Evolutionary conservation across 169 alveolate genomes (phyloP), one percentile per base, ranked within the genome.

Genomic region (Fabrea salina): DNA sequence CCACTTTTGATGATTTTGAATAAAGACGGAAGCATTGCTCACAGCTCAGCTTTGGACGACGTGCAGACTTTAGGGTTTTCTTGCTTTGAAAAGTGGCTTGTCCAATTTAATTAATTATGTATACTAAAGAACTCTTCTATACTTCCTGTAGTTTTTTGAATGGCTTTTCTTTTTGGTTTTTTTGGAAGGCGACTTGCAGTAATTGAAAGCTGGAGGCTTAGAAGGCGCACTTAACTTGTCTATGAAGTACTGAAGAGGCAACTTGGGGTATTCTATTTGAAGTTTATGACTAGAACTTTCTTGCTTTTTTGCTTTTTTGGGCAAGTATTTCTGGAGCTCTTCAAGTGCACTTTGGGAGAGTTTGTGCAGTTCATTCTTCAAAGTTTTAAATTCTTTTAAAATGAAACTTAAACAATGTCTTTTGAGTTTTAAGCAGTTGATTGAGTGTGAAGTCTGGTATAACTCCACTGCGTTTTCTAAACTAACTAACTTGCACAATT

Each of bases 1-100:
- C 95, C 95, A 6, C 80, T 88, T 16, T 78, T 91, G 44, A 78
- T 91, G 27, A 67, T 91, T 13, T 50, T 91, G 50, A 84, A 88
- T 78, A 83, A 83, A 53, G 80, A 75, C 11, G 93, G 95, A 4
- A 37, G 77, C 11, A 33, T 80, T n/a, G 77, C 82, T 11, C 72
- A 68, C 27, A 58, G 82, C 2, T 50, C 80, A 5, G 86, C 71
- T 2, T 66, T 82, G 32, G 80, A 47, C 11, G 80, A 72, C 37
- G 71, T 72, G 7, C 67, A 44, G 30, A 72, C 47, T 47, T 67
- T 50, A 51, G 80, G 80, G 7, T 70, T 70, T 8, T 27, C 44
- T 11, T 72, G 80, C 50, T 72, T 72, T 51, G 80, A 72, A 11
- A 72, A 50, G 33, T 72, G 80, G 80, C 8, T 41, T 13, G 33